A percentile compares a stretch with the other conserved stretches of the same genome.
phyloP scores from a whole-genome alignment of 495 filamentous ascomycete species.

The Neurospora intermedia region DNA sequence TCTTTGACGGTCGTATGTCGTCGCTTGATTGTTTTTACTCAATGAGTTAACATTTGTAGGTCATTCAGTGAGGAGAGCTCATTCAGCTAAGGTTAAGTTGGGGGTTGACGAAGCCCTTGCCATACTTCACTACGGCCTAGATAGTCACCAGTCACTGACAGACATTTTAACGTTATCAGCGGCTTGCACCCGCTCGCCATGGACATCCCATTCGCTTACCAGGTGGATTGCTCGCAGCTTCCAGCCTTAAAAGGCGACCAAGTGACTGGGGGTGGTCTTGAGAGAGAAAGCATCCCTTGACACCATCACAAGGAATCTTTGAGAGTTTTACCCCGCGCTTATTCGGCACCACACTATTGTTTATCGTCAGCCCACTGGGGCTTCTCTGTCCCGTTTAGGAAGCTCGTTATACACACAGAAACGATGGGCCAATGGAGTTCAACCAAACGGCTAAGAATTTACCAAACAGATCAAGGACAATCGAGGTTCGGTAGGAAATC shows the following conservation, averaged over 20 bases:
- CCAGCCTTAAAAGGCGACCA: neutral
- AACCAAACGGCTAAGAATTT: neutral
- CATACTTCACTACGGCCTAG: neutral
- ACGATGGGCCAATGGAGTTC: neutral
- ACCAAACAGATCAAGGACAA: neutral
- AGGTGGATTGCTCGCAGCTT: neutral
- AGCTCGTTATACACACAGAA: neutral
- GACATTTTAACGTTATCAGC: neutral
- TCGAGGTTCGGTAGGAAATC: neutral
- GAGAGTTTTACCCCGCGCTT: neutral
- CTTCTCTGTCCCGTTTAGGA: neutral
- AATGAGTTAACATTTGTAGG: neutral
- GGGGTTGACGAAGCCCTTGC: neutral
- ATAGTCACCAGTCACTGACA: neutral
- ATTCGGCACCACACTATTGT: neutral
- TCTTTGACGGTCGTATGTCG: neutral
- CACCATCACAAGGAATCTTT: neutral
- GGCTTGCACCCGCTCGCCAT: neutral
- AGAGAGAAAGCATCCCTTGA: neutral
- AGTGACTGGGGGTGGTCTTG: neutral
- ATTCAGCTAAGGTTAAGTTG: neutral
- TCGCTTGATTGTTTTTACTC: neutral
- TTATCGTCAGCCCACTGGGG: neutral
- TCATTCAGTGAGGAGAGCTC: neutral
- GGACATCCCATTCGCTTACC: neutral